A percentile compares a stretch with the other conserved stretches of the same genome.
phyloP scores from a whole-genome alignment of 345 rosid genomes.

The Rhizophora mangle region DNA sequence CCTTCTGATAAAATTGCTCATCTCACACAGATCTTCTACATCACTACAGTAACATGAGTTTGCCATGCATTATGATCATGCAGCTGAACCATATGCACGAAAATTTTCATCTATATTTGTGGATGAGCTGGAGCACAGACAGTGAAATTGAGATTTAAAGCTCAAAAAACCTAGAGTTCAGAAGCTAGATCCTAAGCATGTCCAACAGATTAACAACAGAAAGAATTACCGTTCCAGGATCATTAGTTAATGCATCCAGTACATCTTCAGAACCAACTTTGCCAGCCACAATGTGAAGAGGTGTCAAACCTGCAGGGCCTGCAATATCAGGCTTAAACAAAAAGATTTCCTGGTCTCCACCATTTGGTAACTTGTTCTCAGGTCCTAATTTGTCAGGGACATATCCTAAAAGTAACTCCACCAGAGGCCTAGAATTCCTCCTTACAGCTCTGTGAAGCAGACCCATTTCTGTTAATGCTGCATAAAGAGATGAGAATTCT shows the following conservation, averaged over 20 bases:
- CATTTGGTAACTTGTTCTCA: slow-evolving; percentile 19
- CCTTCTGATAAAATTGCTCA: too few relatives aligned
- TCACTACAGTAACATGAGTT: too few relatives aligned
- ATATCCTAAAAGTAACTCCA: slow-evolving; percentile 74
- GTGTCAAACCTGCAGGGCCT: slow-evolving; percentile 97
- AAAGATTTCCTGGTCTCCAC: slow-evolving; percentile 27
- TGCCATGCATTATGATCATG: too few relatives aligned
- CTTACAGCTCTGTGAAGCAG: slow-evolving; percentile 93
- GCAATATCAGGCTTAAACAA: slow-evolving; percentile 78
- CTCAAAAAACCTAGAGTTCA: slow-evolving; percentile 3
- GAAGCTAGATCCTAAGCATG: background rate
- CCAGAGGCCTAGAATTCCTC: slow-evolving; percentile 76
- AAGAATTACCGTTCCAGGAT: slow-evolving; percentile 73
- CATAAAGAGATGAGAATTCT: slow-evolving; percentile 49
- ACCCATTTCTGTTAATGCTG: slow-evolving; percentile 65
- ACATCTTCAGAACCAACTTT: slow-evolving; percentile 95
- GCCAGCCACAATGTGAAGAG: slow-evolving; percentile 98
- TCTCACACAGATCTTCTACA: too few relatives aligned
- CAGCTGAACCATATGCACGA: too few relatives aligned
- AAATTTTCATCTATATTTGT: too few relatives aligned
- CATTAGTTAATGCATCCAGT: slow-evolving; percentile 77
- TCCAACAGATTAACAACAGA: slow-evolving; percentile 2
- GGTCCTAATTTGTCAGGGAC: slow-evolving; percentile 42
- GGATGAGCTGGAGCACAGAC: too few relatives aligned
- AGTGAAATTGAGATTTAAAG: background rate